A percentile compares a stretch with the other conserved stretches of the same genome.
These are phyloP conservation scores for Tetracladium maxilliforme DNA, from an alignment of 2,329 filamentous ascomycete genomes.

Conservation along the genomic window DNA sequence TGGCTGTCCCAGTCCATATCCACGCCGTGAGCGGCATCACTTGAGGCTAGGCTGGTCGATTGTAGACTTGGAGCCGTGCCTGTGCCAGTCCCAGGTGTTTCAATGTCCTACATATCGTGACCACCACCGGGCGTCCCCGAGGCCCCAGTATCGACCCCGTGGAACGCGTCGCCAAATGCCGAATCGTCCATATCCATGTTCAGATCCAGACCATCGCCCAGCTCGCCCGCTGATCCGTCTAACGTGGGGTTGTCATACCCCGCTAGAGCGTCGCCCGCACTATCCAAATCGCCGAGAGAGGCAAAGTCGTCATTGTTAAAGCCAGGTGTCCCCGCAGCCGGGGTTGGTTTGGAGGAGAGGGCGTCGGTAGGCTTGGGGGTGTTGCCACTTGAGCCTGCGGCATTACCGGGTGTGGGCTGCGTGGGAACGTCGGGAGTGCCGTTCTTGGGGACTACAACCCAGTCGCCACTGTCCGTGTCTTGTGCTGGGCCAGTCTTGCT, in stretches of 20 bases:
- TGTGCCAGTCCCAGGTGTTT: too few relatives aligned
- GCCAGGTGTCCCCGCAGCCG: constrained; percentile 1
- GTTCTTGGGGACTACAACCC: constrained; percentile 61
- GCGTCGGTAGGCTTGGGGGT: too few relatives aligned
- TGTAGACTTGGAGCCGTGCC: too few relatives aligned
- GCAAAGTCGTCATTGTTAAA: constrained; percentile 34
- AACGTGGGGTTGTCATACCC: constrained; percentile 53
- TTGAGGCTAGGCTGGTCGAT: too few relatives aligned
- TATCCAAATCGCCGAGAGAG: constrained; percentile 51
- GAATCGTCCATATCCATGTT: constrained; percentile 62
- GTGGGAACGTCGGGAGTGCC: constrained; percentile 27
- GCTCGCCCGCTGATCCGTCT: constrained; percentile 24
- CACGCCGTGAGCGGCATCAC: too few relatives aligned
- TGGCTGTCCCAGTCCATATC: too few relatives aligned
- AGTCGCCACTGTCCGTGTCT: constrained; percentile 45
- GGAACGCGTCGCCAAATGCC: constrained; percentile 74
- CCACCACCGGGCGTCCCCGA: too few relatives aligned
- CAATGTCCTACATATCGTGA: too few relatives aligned
- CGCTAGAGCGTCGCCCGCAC: constrained; percentile 56
- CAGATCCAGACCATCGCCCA: constrained; percentile 41
- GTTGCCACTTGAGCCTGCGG: too few relatives aligned
- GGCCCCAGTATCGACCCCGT: constrained; percentile 33
- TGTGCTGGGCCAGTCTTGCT: constrained; percentile 18
- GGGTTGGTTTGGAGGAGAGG: constrained; percentile 1
- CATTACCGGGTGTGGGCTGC: too few relatives aligned